These are phyloP conservation scores for Ordospora pajunii DNA, from an alignment of 371 early-diverging fungal species.

Conservation along the genomic window DNA sequence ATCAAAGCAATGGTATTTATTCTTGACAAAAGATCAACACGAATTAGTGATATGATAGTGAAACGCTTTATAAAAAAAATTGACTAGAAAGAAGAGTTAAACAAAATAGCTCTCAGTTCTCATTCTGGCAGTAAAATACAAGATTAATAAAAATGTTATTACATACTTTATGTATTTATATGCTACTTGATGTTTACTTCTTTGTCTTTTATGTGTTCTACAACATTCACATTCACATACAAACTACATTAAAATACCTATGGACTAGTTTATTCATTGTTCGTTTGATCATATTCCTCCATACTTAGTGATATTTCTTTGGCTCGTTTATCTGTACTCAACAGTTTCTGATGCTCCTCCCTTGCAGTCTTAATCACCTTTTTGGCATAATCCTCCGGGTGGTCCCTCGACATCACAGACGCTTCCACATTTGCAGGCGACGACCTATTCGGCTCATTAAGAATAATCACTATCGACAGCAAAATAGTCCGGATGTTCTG, in stretches of 20 bases:
- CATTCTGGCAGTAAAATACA: too few species aligned
- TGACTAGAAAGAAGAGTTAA: background rate
- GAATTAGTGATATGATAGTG: too few species aligned
- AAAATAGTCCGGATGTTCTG: slow-evolving; percentile 91
- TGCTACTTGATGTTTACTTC: background rate
- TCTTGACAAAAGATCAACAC: too few species aligned
- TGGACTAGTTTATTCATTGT: background rate
- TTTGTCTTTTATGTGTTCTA: background rate
- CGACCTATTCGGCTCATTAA: slow-evolving; percentile 89
- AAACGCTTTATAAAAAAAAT: too few species aligned
- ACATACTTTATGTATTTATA: background rate
- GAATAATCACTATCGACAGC: slow-evolving; percentile 79
- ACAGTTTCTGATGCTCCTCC: slow-evolving; percentile 18
- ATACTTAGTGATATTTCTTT: background rate
- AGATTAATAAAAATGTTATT: background rate
- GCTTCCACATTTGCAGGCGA: slow-evolving; percentile 94
- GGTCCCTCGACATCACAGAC: slow-evolving; percentile 61
- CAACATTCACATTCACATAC: background rate
- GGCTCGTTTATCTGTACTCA: slow-evolving; percentile 5
- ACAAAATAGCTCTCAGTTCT: too few species aligned
- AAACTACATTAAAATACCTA: background rate
- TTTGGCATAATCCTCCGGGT: slow-evolving; percentile 51
- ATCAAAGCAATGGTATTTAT: too few species aligned
- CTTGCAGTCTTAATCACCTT: slow-evolving; percentile 38
- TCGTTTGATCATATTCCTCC: background rate